Conservation (phyloP, 169 alveolate species). For the Plasmodium chabaudi region DNA sequence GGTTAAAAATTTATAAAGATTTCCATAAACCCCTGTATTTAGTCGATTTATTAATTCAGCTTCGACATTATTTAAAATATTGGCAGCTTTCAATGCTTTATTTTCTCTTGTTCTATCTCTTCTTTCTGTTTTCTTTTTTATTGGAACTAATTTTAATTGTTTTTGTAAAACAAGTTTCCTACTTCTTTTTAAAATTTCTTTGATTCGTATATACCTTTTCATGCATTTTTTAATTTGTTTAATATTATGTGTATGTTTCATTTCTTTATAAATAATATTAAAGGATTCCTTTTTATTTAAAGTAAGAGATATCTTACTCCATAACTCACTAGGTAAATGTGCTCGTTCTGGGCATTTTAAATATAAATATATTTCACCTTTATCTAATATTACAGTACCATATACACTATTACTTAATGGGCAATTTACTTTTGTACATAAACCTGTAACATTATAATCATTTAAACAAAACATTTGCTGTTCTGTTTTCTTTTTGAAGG, state of each 20-base stretch:
- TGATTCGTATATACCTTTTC: slow-evolving; percentile 95
- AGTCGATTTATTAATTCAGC: slow-evolving; percentile 95
- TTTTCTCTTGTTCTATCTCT: slow-evolving; percentile 97
- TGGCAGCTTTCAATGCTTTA: slow-evolving; percentile 98
- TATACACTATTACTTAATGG: slow-evolving; percentile 98
- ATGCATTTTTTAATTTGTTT: slow-evolving; percentile 97
- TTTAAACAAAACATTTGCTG: slow-evolving; percentile 83
- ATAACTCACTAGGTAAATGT: slow-evolving; percentile 96
- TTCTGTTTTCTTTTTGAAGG: slow-evolving; percentile 75
- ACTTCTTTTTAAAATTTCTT: slow-evolving; percentile 95
- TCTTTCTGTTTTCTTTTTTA: slow-evolving; percentile 98
- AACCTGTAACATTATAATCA: slow-evolving; percentile 97
- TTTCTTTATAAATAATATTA: slow-evolving; percentile 93
- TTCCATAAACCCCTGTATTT: slow-evolving; percentile 86
- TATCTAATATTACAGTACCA: slow-evolving; percentile 96
- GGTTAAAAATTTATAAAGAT: slow-evolving; percentile 41
- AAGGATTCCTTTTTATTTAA: slow-evolving; percentile 93
- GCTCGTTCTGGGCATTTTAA: slow-evolving; percentile 98
- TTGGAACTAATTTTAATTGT: slow-evolving; percentile 88
- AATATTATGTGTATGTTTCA: slow-evolving; percentile 94
- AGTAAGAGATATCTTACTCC: slow-evolving; percentile 96
- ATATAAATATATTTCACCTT: slow-evolving; percentile 92
- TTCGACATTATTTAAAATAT: slow-evolving; percentile 96
- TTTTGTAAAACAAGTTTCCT: slow-evolving; percentile 87
- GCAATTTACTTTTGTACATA: slow-evolving; percentile 97